Conservation (phyloP, 2,329 filamentous ascomycete species). For the Fusarium poae region DNA sequence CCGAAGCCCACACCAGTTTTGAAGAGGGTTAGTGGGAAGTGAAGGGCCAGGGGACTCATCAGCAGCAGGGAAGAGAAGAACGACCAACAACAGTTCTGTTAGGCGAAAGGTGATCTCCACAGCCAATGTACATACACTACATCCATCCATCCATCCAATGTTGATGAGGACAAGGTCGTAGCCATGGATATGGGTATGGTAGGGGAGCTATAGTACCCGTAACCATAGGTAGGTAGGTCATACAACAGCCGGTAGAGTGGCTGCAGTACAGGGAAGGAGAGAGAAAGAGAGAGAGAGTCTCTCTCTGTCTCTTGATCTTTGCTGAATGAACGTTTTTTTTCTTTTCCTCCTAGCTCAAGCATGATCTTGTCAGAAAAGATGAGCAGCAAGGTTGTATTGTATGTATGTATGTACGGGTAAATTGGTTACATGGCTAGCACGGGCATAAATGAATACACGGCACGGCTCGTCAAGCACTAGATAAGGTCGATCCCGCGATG, state of each 20-base stretch:
- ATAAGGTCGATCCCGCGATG: slow-evolving; percentile 39
- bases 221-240: slow-evolving; percentile 7
- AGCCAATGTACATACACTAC: slow-evolving; percentile 15
- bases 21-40: slow-evolving; percentile 26
- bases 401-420: not conserved
- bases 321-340: slow-evolving; percentile 18
- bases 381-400: slow-evolving; percentile 6
- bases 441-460: slow-evolving; percentile 2
- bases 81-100: slow-evolving; percentile 29
- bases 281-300: slow-evolving; percentile 17
- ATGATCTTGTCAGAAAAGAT: slow-evolving; percentile 1
- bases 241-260: slow-evolving; percentile 43
- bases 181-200: not conserved
- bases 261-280: slow-evolving; percentile 39
- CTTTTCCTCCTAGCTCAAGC: not conserved
- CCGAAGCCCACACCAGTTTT: slow-evolving; percentile 36
- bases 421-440: not conserved
- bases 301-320: slow-evolving; percentile 3
- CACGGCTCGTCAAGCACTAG: slow-evolving; percentile 15
- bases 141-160: slow-evolving; percentile 3
- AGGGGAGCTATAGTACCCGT: not conserved
- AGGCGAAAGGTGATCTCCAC: slow-evolving; percentile 30
- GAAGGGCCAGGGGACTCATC: slow-evolving; percentile 28
- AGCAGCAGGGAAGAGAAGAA: slow-evolving; percentile 28
- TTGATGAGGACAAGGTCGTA: slow-evolving; percentile 2